A percentile compares a stretch with the other conserved stretches of the same genome.
phyloP scores from a whole-genome alignment of 108 stramenopile species.

The Cylindrotheca fusiformis region DNA sequence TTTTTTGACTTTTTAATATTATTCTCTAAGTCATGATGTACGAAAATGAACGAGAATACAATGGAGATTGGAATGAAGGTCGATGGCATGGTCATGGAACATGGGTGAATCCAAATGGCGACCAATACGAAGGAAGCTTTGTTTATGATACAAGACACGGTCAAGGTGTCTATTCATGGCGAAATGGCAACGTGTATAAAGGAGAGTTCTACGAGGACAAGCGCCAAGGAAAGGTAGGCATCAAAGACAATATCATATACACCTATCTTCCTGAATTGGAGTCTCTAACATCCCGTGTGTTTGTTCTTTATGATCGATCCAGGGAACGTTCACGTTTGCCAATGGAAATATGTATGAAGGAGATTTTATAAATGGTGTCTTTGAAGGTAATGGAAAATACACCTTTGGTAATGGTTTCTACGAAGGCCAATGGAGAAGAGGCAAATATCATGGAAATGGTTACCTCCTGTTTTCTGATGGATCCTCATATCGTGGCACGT shows the following conservation, averaged over 20 bases:
- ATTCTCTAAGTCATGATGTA: conserved; percentile 69
- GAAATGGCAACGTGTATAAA: conserved; percentile 39
- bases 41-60: conserved; percentile 53
- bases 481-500: conserved; percentile 34
- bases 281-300: no score
- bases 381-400: conserved; percentile 32
- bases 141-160: conserved; percentile 46
- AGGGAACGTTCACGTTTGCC: conserved; percentile 41
- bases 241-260: not conserved
- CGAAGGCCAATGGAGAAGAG: conserved; percentile 43
- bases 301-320: no score
- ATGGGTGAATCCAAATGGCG: conserved; percentile 42
- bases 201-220: conserved; percentile 44
- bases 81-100: conserved; percentile 40
- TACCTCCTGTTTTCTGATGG: conserved; percentile 31
- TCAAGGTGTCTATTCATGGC: conserved; percentile 36
- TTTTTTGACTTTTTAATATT: no score
- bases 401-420: conserved; percentile 38
- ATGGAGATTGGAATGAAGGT: conserved; percentile 62
- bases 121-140: conserved; percentile 43
- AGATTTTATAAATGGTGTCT: conserved; percentile 39
- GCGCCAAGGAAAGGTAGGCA: conserved; percentile 35
- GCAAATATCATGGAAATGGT: conserved; percentile 34
- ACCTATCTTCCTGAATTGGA: no score
- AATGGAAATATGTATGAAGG: conserved; percentile 54